Base-by-base conservation (phyloP, 163 green algal genomes). In the Prototheca cutis region DNA sequence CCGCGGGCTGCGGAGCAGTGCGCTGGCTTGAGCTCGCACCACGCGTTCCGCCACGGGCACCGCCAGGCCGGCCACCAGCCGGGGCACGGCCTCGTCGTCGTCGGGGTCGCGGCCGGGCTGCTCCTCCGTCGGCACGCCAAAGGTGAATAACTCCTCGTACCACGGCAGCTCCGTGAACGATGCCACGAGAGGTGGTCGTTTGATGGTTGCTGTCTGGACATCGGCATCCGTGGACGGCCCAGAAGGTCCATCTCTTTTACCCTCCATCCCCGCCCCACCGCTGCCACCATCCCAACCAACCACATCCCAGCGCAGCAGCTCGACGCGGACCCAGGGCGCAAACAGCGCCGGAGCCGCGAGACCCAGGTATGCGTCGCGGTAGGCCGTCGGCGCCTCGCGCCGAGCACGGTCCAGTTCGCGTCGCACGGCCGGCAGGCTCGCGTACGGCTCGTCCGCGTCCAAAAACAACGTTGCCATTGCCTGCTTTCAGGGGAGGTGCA, bases 291-390 rank as follows among this genome's bases (percentile, higher is more conserved):
- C 36, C 7, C 48, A 48, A 48, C 70, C 62, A 48, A 97, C 61
- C 23, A 87, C 88, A 24, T 88, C 80, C 90, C 90, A 97, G 1
- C 48, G 55, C 51, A 96, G 73, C 51, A 97, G 80, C 74, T 96
- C 82, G 56, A 93, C 68, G 18, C 89, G 75, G 24, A 93, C 90
- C 70, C 88, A 96, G 31, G 90, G 87, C 40, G 90, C 87, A 70
- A 97, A 89, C 13, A 97, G 75, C 4, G 85, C 82, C 17, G 90
- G 85, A 25, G 77, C 84, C 30, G 66, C 84, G 1, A 87, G 58
- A 13, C 77, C 70, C 48, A 90, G 75, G 68, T 97, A 96, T 4
- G 84, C 81, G 39, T 82, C 68, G 4, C 73, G 47, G 62, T 86
- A 89, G 21, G 63, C 49, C 42, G 39, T 58, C 3, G 58, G 66